Percentiles rank a stretch among this genome's conserved stretches.
Evolutionary conservation across 2,329 filamentous ascomycete genomes (phyloP).

Genomic region (Cladophialophora psammophila): DNA sequence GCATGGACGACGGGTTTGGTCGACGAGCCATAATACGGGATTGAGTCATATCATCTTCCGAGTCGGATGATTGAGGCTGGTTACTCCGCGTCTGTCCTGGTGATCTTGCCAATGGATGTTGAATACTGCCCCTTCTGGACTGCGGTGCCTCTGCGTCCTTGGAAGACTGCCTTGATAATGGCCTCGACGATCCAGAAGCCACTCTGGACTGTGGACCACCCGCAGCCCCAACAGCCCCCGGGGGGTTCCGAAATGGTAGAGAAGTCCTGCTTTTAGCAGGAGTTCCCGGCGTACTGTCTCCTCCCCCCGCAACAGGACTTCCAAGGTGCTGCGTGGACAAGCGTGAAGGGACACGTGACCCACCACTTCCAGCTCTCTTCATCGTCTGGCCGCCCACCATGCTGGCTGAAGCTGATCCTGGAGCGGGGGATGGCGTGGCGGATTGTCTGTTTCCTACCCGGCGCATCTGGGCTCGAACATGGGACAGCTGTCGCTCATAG

Average conservation of each 20-base stretch:
- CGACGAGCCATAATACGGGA: slow-evolving; percentile 36
- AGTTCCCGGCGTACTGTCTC: slow-evolving; percentile 36
- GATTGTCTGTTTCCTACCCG: slow-evolving; percentile 60
- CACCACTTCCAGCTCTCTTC: slow-evolving; percentile 45
- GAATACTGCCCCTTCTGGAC: slow-evolving; percentile 39
- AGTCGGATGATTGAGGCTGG: slow-evolving; percentile 36
- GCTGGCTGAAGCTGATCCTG: slow-evolving; percentile 53
- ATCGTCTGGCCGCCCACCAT: slow-evolving; percentile 48
- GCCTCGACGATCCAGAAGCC: slow-evolving; percentile 31
- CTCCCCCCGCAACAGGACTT: slow-evolving; percentile 30
- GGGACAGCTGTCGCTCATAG: slow-evolving; percentile 87
- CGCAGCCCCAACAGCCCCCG: slow-evolving; percentile 13
- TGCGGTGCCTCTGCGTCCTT: slow-evolving; percentile 36
- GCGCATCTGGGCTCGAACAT: slow-evolving; percentile 88
- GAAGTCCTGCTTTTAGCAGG: slow-evolving; percentile 38
- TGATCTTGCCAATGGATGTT: slow-evolving; percentile 37
- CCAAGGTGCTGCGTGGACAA: slow-evolving; percentile 42
- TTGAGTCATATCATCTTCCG: slow-evolving; percentile 40
- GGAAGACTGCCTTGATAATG: slow-evolving; percentile 36
- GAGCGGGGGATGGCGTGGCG: slow-evolving; percentile 51
- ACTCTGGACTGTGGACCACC: slow-evolving; percentile 22
- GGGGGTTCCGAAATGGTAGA: slow-evolving; percentile 33
- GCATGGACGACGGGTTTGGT: slow-evolving; percentile 36
- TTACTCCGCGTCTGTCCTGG: slow-evolving; percentile 32
- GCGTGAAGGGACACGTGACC: slow-evolving; percentile 50